Percentiles rank a stretch among this genome's conserved stretches.
Conservation (phyloP, 2,329 filamentous ascomycete genomes). For the Graphilbum ipis-grandicollis region DNA sequence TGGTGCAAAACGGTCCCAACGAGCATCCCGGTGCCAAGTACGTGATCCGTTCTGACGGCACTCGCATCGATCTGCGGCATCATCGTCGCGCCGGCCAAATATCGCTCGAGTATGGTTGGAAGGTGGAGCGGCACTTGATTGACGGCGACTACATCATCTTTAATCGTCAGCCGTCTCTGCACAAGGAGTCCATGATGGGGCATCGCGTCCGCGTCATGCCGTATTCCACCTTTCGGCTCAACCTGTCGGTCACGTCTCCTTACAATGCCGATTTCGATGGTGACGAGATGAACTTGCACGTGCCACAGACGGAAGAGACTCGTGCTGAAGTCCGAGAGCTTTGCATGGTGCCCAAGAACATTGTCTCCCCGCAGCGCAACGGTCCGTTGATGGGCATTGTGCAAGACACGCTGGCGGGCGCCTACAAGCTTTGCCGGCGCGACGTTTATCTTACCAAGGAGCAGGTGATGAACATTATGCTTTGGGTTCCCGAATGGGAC, state of each 20-base stretch:
- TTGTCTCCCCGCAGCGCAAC: constrained; percentile 94
- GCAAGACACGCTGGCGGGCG: constrained; percentile 88
- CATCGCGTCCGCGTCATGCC: constrained; percentile 96
- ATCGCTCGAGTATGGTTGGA: constrained; percentile 88
- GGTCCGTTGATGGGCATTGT: constrained; percentile 98
- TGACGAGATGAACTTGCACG: constrained; percentile 99
- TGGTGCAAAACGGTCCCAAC: constrained; percentile 87
- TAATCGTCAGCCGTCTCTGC: constrained; percentile 95
- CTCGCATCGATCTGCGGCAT: constrained; percentile 85
- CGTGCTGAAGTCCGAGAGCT: constrained; percentile 87
- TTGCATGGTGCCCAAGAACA: constrained; percentile 95
- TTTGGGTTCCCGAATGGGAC: constrained; percentile 98
- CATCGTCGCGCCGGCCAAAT: constrained; percentile 79
- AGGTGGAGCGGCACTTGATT: constrained; percentile 91
- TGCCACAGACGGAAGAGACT: constrained; percentile 93
- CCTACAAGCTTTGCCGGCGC: constrained; percentile 89
- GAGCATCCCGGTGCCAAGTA: constrained; percentile 94
- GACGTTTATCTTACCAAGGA: constrained; percentile 84
- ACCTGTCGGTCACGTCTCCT: constrained; percentile 90
- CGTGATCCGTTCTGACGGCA: constrained; percentile 84
- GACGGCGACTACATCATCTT: constrained; percentile 98
- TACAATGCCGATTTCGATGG: constrained; percentile 99
- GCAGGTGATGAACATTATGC: constrained; percentile 86
- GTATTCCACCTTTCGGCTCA: constrained; percentile 95
- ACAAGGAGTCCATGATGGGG: constrained; percentile 99